These are phyloP conservation scores for Epichloe sibirici DNA, from an alignment of 2,329 filamentous ascomycete genomes.

Conservation along the genomic window DNA sequence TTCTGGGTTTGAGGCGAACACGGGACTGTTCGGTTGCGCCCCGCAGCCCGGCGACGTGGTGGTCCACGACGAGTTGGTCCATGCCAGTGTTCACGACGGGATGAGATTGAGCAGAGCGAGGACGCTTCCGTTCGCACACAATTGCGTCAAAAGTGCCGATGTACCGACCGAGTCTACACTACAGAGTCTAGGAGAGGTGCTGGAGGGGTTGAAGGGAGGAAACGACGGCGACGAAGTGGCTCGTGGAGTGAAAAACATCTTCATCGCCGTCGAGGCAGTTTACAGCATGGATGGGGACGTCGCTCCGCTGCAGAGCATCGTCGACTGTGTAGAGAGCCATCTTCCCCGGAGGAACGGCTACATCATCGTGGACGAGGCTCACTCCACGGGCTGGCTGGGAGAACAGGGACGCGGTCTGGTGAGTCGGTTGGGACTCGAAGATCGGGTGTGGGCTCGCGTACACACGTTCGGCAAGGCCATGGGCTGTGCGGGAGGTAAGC, in stretches of 20 bases:
- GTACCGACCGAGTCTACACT: neutral
- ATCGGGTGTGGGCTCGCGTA: conserved; percentile 42
- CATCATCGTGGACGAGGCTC: conserved; percentile 57
- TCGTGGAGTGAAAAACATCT: conserved; percentile 38
- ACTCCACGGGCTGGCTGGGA: conserved; percentile 51
- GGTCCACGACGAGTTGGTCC: conserved; percentile 63
- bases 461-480: conserved; percentile 59
- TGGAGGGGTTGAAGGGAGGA: conserved; percentile 20
- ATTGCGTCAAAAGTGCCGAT: conserved; percentile 24
- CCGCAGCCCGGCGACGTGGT: conserved; percentile 50
- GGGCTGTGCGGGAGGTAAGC: conserved; percentile 55
- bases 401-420: conserved; percentile 44
- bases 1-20: conserved; percentile 55
- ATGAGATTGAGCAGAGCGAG: conserved; percentile 52
- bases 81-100: conserved; percentile 69
- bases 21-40: conserved; percentile 47
- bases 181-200: conserved; percentile 15
- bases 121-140: conserved; percentile 44
- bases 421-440: conserved; percentile 41
- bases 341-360: conserved; percentile 47
- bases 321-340: conserved; percentile 40
- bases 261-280: conserved; percentile 56
- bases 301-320: conserved; percentile 48
- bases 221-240: conserved; percentile 20
- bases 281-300: conserved; percentile 82